Evolutionary conservation across 768 basidiomycete species (phyloP).

Genomic region (Boletus rubroflammeus): DNA sequence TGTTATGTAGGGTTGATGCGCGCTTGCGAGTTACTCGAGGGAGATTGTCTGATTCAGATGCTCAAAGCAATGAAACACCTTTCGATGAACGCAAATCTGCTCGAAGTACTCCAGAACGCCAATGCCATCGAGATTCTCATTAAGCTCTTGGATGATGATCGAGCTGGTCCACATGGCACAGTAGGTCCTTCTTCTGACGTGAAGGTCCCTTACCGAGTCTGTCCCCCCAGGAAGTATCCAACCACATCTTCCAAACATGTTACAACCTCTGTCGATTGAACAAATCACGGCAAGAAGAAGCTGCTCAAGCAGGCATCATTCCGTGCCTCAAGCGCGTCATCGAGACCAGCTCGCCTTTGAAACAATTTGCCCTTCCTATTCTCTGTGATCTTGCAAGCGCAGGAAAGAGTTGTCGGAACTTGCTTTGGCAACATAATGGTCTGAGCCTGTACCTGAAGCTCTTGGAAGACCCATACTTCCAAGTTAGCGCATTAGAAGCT

Average conservation of each 20-base stretch:
- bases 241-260: constrained; percentile 95
- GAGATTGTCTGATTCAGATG: constrained; percentile 84
- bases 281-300: constrained; percentile 94
- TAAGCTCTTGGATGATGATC: constrained; percentile 76
- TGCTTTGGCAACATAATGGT: constrained; percentile 95
- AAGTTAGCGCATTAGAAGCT: constrained; percentile 87
- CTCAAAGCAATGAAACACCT: constrained; percentile 95
- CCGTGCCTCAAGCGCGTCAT: constrained; percentile 89
- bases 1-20: constrained; percentile 68
- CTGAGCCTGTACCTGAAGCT: constrained; percentile 74
- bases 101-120: constrained; percentile 94
- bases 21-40: constrained; percentile 82
- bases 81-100: constrained; percentile 85
- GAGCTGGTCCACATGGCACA: constrained; percentile 72
- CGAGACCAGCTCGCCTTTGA: constrained; percentile 84
- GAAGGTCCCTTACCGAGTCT: not conserved
- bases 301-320: constrained; percentile 92
- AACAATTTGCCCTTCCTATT: constrained; percentile 96
- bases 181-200: constrained; percentile 41
- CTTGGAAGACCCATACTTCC: constrained; percentile 84
- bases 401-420: constrained; percentile 84
- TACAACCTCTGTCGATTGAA: constrained; percentile 95
- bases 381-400: constrained; percentile 95
- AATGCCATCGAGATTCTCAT: constrained; percentile 93
- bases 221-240: constrained; percentile 80